Evolutionary conservation across 2,329 filamentous ascomycete species (phyloP), one percentile per base, ranked within the genome.

Genomic region (Fusarium pilosicola): DNA sequence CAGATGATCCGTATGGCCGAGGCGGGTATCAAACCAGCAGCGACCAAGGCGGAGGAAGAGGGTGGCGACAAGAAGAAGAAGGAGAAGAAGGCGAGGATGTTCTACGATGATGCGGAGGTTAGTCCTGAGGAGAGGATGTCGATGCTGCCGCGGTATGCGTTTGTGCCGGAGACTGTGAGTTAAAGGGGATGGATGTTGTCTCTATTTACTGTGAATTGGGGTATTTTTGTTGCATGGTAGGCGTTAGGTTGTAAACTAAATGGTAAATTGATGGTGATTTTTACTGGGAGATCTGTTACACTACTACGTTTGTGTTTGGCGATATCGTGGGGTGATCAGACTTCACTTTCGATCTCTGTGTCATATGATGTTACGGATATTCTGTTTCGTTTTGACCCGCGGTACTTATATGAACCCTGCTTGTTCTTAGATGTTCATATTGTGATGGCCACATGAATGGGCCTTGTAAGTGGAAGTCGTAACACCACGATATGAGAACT

Each of bases 61-160:
- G 48, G 36, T 7, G 80, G 81, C 2, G 85, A 83, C 57, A 91
- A 93, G 80, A 93, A 91, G 84, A 90, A 90, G 87, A 92, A 92
- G 81, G 87, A 90, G 69, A 92, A 91, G 80, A 92, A 91, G 79
- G 86, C 86, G 64, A 88, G 89, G 80, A 91, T 97, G 88, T 87
- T 97, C 36, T 97, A 96, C 84, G 91, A 91, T 71, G 94, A 97
- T 80, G 90, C 92, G 58, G 91, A 93, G 66, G 85, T 91, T 78
- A 96, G 93, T 78, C 93, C 94, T 4, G 95, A 98, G 85, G 95
- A 97, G 87, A 94, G 92, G 84, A 95, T 97, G 93, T 92, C 94
- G 34, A 84, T 86, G 79, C 85, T 96, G 84, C 87, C 93, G 70
- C 91, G 90, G 82, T 97, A 97, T 85, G 90, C 91, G 77, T 93